phyloP scores from a whole-genome alignment of 768 basidiomycete genomes.

The Lentinula raphanica region DNA sequence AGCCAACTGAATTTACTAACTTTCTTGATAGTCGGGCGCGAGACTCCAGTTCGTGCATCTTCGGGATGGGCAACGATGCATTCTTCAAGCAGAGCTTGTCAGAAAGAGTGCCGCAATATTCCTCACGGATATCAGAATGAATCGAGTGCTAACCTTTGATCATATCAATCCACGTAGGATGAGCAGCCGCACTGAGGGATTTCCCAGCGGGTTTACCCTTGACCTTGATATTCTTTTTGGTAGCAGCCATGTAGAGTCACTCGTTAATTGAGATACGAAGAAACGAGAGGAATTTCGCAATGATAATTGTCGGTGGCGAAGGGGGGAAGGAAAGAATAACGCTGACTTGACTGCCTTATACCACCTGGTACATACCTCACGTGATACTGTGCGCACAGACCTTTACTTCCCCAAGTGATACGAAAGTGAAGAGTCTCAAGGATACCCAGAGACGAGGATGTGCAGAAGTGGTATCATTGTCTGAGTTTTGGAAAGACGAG shows the following conservation, averaged over 20 bases:
- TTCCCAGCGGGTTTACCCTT: slow-evolving; percentile 21
- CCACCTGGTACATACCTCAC: background rate
- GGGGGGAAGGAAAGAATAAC: slow-evolving; percentile 5
- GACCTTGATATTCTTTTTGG: slow-evolving; percentile 30
- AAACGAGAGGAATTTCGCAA: background rate
- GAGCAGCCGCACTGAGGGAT: slow-evolving; percentile 36
- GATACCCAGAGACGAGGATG: background rate
- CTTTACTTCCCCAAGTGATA: background rate
- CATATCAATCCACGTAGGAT: slow-evolving; percentile 75
- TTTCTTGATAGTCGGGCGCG: slow-evolving; percentile 80
- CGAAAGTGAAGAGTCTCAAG: background rate
- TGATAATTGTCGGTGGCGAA: background rate
- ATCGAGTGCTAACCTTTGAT: slow-evolving; percentile 53
- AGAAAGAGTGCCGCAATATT: slow-evolving; percentile 31
- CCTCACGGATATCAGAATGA: background rate
- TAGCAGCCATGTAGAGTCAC: background rate
- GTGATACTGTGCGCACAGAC: slow-evolving; percentile 5
- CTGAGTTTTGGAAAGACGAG: background rate
- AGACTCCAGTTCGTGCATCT: slow-evolving; percentile 71
- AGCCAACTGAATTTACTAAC: slow-evolving; percentile 32
- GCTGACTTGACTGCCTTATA: background rate
- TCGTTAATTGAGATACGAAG: background rate
- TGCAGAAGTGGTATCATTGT: too few relatives aligned
- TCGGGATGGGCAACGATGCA: slow-evolving; percentile 69
- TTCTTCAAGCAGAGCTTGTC: slow-evolving; percentile 31